Evolutionary conservation across 345 rosid species (phyloP), one percentile per base, ranked within the genome.

Genomic region (Leavenworthia alabamica): DNA sequence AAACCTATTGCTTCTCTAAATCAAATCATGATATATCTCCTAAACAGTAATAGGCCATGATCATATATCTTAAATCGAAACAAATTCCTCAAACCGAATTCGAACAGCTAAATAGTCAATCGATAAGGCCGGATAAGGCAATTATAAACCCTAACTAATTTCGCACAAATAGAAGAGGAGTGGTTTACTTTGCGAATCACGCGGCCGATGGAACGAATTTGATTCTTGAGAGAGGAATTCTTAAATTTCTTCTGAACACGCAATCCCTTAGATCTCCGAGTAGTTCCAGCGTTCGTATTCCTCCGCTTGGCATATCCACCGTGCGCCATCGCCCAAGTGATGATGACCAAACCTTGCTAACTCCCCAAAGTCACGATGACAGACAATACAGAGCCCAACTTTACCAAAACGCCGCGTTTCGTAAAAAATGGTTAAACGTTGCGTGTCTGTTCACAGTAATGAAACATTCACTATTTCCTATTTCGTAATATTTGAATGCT

Each of bases 211-310:
- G 64, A 60, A 60, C 65, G 65, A 29, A 60, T 60, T 45, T 58
- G 97, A 62, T 90, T 90, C 75, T 83, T 90, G 65, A 82, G 80
- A 41, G 93, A 79, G 33, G 83, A 83, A 40, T 77, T 77, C 60
- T 87, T 88, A 0, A 78, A 74, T 75, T 83, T 90, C 85, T 83
- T 85, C 35, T 87, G 89, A 0, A 81, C 83, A 20, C 70, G 77
- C 2, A 76, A 66, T 15, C 74, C 86, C 67, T 82, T 90, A 6
- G 89, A 81, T 35, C 96, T 88, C 44, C 96, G 90, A 20, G 24
- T 64, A 20, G 8, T 12, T 52, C 40, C 49, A 1, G 39, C 58
- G 0, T 79, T 72, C 48, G 71, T 78, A 33, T 71, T 75, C 27
- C 19, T 58, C 62, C 49, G 60, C 22, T 41, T 41, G 11, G 62